Conservation (phyloP, 352 stramenopile species). For the Globisporangium middletonii region DNA sequence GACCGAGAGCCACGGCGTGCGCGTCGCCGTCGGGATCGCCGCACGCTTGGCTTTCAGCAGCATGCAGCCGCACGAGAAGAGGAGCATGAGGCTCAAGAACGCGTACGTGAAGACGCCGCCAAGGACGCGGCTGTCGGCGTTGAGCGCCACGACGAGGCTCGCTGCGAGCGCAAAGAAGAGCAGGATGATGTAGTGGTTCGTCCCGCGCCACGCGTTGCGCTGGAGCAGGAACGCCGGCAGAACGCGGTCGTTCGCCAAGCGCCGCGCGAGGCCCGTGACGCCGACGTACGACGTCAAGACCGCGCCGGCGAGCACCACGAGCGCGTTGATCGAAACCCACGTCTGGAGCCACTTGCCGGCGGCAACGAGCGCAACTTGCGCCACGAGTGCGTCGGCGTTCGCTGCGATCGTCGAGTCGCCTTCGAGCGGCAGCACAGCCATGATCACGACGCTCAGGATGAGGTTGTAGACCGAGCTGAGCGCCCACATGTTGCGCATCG, state of each 20-base stretch:
- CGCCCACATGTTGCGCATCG: slow-evolving; percentile 33
- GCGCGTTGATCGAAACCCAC: slow-evolving; percentile 74
- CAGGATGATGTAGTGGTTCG: slow-evolving; percentile 78
- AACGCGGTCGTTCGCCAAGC: slow-evolving; percentile 65
- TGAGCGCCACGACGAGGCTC: slow-evolving; percentile 59
- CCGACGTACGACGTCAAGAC: slow-evolving; percentile 79
- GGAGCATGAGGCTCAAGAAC: slow-evolving; percentile 76
- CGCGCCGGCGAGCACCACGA: slow-evolving; percentile 78
- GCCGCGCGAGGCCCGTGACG: slow-evolving; percentile 64
- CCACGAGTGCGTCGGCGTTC: slow-evolving; percentile 60
- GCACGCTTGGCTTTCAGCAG: slow-evolving; percentile 83
- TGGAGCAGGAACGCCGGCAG: slow-evolving; percentile 45
- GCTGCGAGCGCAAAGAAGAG: slow-evolving; percentile 59
- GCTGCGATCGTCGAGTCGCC: slow-evolving; percentile 41
- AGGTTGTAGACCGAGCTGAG: slow-evolving; percentile 85
- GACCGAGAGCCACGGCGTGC: slow-evolving; percentile 41
- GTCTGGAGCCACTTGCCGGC: slow-evolving; percentile 35
- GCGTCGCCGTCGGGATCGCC: slow-evolving; percentile 60
- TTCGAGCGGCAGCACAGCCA: slow-evolving; percentile 69
- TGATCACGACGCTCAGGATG: slow-evolving; percentile 53
- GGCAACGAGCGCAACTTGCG: slow-evolving; percentile 43
- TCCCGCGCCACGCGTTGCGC: slow-evolving; percentile 51
- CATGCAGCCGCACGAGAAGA: slow-evolving; percentile 81
- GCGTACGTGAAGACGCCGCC: slow-evolving; percentile 83
- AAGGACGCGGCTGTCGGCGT: slow-evolving; percentile 68